Percentiles rank a stretch among this genome's conserved stretches.
Evolutionary conservation across 345 rosid genomes (phyloP).

Genomic region (Aegle marmelos): DNA sequence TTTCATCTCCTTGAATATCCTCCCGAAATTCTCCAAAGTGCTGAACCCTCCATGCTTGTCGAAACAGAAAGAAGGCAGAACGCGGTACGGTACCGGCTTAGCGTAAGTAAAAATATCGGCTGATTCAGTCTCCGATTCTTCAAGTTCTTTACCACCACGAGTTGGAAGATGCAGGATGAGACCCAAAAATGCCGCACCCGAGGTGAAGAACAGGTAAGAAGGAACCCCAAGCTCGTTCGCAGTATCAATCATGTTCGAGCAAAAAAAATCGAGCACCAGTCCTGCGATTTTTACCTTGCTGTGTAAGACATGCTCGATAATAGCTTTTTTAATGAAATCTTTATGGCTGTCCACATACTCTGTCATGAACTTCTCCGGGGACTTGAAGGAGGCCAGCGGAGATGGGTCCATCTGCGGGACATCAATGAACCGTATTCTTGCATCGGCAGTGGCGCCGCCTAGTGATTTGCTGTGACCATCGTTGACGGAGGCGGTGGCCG

Average conservation of each 20-base stretch:
- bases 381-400: neutral
- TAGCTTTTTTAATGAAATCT: conserved; percentile 18
- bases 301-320: neutral
- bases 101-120: conserved; percentile 9
- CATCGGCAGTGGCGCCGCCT: neutral
- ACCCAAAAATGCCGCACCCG: conserved; percentile 24
- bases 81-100: conserved; percentile 20
- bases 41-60: neutral
- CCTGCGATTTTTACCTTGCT: conserved; percentile 20
- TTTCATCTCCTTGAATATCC: conserved; percentile 16
- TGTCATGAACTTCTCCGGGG: neutral
- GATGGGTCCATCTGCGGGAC: conserved; percentile 4
- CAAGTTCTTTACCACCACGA: conserved; percentile 6
- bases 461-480: conserved; percentile 11
- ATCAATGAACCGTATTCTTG: conserved; percentile 17
- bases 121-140: neutral
- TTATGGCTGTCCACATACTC: conserved; percentile 12
- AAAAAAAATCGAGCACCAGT: conserved; percentile 36
- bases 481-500: neutral
- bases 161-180: conserved; percentile 17
- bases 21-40: neutral
- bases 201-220: conserved; percentile 31
- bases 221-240: conserved; percentile 38
- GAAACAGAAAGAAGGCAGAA: conserved; percentile 15
- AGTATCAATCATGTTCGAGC: conserved; percentile 31